These are phyloP conservation scores for Aspergillus taichungensis DNA, from an alignment of 495 filamentous ascomycete species.

Conservation along the genomic window DNA sequence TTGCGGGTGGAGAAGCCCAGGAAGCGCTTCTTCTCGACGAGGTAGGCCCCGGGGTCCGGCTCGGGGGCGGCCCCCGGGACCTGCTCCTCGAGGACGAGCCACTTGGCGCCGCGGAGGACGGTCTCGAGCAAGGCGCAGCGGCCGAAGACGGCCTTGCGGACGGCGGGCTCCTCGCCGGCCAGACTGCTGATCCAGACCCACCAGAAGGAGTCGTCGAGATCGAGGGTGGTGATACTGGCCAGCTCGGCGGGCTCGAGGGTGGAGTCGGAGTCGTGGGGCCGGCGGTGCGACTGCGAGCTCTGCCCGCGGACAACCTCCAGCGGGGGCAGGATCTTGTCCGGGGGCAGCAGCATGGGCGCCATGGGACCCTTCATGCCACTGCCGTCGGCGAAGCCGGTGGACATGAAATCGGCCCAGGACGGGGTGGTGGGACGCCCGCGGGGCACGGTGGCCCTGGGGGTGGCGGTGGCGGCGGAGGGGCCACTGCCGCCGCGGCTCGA, in stretches of 20 bases:
- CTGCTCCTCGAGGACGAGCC: constrained; percentile 94
- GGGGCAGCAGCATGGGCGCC: constrained; percentile 65
- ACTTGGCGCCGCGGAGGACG: constrained; percentile 66
- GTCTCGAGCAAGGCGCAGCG: constrained; percentile 91
- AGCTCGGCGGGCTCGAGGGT: constrained; percentile 85
- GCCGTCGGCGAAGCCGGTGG: constrained; percentile 81
- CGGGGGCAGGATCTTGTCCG: constrained; percentile 84
- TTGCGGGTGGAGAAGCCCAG: constrained; percentile 75
- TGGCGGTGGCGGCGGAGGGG: constrained; percentile 45
- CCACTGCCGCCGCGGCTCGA: constrained; percentile 70
- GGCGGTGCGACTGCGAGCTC: constrained; percentile 82
- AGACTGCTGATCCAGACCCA: constrained; percentile 99
- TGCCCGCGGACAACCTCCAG: constrained; percentile 61
- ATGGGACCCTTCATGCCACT: constrained; percentile 37
- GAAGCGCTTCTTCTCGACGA: constrained; percentile 87
- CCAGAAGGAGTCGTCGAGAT: constrained; percentile 96
- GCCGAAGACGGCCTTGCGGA: constrained; percentile 87
- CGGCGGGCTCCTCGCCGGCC: constrained; percentile 74
- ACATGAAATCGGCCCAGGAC: constrained; percentile 96
- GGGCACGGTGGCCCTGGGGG: constrained; percentile 37
- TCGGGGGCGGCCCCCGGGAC: constrained; percentile 87
- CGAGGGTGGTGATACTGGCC: constrained; percentile 76
- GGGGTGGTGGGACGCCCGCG: constrained; percentile 84
- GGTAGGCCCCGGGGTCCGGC: constrained; percentile 74
- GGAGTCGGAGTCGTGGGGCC: constrained; percentile 51